Base-by-base conservation (phyloP, 2,329 filamentous ascomycete genomes). In the Paecilomyces fulvus region DNA sequence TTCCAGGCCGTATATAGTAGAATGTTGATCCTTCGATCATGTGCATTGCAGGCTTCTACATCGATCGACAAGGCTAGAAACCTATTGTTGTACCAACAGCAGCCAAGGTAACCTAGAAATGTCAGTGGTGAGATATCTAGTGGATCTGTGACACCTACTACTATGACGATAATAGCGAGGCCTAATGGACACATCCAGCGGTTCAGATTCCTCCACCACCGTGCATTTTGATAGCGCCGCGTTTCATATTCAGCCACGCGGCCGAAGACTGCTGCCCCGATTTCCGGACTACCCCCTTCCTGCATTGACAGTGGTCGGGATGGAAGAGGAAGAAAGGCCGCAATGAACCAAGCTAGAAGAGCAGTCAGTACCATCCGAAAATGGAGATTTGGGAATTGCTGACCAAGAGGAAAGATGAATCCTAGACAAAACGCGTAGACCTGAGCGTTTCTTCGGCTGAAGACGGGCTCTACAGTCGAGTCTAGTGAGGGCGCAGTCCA, bases 401-500 rank as follows among this genome's bases (percentile, higher is more conserved):
- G 74, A 87, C 84, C 79, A 59, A 90, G 80, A 5, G 89, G 90
- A 65, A 90, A 83, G 51, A 92, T 75, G 66, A 95, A 95, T 23
- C 90, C 90, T 51, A 87, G 48, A 55, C 85, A 83, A 72, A 95
- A 95, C 52, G 89, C 76, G 54, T 87, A 76, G 30, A 92, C 80
- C 70, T 95, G 90, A 51, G 84, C 74, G 66, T 92, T 92, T 59
- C 88, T 82, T 60, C 82, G 81, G 53, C 85, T 85, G 60, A 87
- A 79, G 3, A 83, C 66, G 14, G 81, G 79, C 33, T 81, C 82
- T 43, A 84, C 83, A 2, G 81, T 81, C 73, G 85, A 88, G 58
- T 84, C 83, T 21, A 88, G 75, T 1, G 85, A 86, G 0, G 90
- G 90, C 1, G 89, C 85, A 58, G 85, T 83, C 88, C 89, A 94